Evolutionary conservation across 2,329 filamentous ascomycete species (phyloP).

Genomic region (Trichophyton simii): DNA sequence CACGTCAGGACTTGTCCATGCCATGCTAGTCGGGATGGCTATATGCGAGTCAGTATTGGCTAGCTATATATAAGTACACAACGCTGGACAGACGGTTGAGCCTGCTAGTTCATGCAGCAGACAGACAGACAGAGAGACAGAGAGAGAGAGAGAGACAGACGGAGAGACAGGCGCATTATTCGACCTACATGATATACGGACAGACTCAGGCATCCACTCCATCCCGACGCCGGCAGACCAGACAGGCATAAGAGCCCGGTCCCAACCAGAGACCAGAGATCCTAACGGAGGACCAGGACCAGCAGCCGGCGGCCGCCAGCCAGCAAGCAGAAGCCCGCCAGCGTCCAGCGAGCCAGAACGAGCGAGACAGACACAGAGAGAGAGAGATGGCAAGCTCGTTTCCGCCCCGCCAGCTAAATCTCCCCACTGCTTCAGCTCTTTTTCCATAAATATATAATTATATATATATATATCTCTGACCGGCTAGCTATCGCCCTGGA

Average conservation of each 20-base stretch:
- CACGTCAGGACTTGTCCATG: not conserved
- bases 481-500: too few species aligned
- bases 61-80: not conserved
- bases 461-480: not conserved
- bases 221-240: too few species aligned
- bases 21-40: not conserved
- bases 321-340: too few species aligned
- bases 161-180: too few species aligned
- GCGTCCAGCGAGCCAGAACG: too few species aligned
- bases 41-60: not conserved
- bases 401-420: slow-evolving; percentile 5
- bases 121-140: not conserved
- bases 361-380: not conserved
- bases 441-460: not conserved
- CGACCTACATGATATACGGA: too few species aligned
- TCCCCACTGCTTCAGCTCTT: not conserved
- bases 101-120: not conserved
- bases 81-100: too few species aligned
- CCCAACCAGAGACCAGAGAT: too few species aligned
- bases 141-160: not conserved
- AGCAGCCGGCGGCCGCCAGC: too few species aligned
- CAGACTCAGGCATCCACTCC: too few species aligned
- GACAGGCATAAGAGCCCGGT: too few species aligned
- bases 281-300: too few species aligned
- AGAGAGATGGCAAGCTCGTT: not conserved